Evolutionary conservation across 345 rosid species (phyloP), one percentile per base, ranked within the genome.

Genomic region (Salix arbutifolia): DNA sequence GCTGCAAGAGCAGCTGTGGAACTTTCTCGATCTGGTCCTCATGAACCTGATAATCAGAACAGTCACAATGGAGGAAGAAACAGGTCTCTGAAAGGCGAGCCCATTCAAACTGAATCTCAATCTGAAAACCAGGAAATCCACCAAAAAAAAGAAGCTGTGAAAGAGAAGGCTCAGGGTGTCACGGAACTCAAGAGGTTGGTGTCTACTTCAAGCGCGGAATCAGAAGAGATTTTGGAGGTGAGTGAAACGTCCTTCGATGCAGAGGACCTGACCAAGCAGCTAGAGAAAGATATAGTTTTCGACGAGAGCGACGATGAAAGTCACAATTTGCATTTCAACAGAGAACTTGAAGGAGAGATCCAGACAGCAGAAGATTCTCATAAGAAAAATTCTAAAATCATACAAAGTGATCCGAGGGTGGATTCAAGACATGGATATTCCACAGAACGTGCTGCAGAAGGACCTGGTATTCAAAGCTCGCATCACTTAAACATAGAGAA

Each of bases 1-100:
- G 98, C 99, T 21, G 99, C 99, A 74, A 88, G 89, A 83, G 99
- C 94, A 0, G 99, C 98, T 7, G 92, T 95, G 64, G 98, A 90
- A 77, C 99, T 95, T 77, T 91, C 94, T 31, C 92, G 93, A 77
- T 82, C 89, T 64, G 82, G 84, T 28, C 79, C 83, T 71, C 83
- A 79, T 65, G 88, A 86, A 79, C 87, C 87, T 0, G 88, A 84
- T 76, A 76, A 67, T 83, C 84, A 74, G 16, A 70, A 67, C 64
- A 76, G 84, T 71, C 81, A 7, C 53, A 30, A 60, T 31, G 74
- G 17, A 67, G 72, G 46, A 53, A 81, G 67, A 73, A 66, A 70
- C 37, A 56, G 26, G 71, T 58, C 33, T 58, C 74, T 58, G 10
- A 33, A 30, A 28, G 64, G 69, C 11, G 61, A 70, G n/a, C 17